Percentiles rank a stretch among this genome's conserved stretches.
phyloP scores from a whole-genome alignment of 495 filamentous ascomycete genomes.

The Viridothelium virens region DNA sequence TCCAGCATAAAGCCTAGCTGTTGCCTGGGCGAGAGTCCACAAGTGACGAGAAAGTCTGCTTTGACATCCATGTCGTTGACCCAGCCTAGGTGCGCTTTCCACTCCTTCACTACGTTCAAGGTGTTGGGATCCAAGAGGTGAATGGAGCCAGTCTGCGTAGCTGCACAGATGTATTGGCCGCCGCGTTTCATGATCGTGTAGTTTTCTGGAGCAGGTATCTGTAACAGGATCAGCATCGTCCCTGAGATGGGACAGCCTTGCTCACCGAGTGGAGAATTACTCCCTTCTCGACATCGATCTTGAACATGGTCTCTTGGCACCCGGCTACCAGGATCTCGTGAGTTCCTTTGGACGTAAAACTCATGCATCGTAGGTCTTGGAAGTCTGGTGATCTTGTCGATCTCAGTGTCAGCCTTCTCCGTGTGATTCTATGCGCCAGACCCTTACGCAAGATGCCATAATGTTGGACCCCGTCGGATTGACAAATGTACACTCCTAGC shows the following conservation, averaged over 20 bases:
- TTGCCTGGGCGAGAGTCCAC: conserved; percentile 76
- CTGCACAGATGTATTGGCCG: conserved; percentile 76
- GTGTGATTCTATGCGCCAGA: conserved; percentile 9
- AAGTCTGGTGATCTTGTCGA: conserved; percentile 59
- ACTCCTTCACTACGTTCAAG: conserved; percentile 70
- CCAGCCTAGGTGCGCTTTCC: conserved; percentile 74
- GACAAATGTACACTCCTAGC: conserved; percentile 78
- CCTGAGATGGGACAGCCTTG: neutral
- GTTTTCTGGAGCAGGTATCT: conserved; percentile 45
- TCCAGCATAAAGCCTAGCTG: conserved; percentile 64
- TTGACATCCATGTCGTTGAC: conserved; percentile 95
- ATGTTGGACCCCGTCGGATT: conserved; percentile 63
- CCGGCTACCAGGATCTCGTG: conserved; percentile 80
- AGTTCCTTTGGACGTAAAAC: conserved; percentile 76
- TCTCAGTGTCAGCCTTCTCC: conserved; percentile 14
- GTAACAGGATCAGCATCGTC: neutral
- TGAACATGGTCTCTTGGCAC: conserved; percentile 77
- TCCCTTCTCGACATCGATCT: conserved; percentile 82
- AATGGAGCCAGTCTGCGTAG: conserved; percentile 73
- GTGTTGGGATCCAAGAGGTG: conserved; percentile 74
- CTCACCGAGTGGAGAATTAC: conserved; percentile 60
- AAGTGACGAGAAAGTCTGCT: conserved; percentile 84
- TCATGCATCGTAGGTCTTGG: conserved; percentile 82
- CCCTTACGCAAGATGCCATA: conserved; percentile 72
- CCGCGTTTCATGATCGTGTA: conserved; percentile 88